These are phyloP conservation scores for Pezicula rhizophila DNA, from an alignment of 2,329 filamentous ascomycete species.

Conservation along the genomic window DNA sequence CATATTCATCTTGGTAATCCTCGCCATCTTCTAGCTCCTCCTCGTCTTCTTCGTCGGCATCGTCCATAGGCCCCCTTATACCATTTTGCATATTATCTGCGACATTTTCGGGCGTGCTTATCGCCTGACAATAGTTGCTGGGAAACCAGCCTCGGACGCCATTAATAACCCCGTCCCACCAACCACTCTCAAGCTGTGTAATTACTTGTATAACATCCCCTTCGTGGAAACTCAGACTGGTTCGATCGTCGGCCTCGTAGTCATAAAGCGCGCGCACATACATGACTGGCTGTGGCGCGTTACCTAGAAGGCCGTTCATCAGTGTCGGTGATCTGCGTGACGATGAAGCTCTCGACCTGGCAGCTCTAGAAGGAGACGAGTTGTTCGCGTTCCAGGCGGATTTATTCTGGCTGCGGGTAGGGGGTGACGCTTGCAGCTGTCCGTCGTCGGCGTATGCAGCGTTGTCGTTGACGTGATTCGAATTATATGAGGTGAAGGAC, in stretches of 20 bases:
- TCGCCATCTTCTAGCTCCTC: conserved; percentile 63
- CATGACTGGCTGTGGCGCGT: conserved; percentile 61
- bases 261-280: conserved; percentile 96
- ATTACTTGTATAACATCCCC: conserved; percentile 98
- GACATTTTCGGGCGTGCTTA: conserved; percentile 69
- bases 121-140: conserved; percentile 94
- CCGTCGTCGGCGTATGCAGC: background rate
- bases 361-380: conserved; percentile 9
- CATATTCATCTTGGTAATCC: conserved; percentile 52
- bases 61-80: conserved; percentile 44
- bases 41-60: conserved; percentile 59
- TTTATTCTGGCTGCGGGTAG: conserved; percentile 1
- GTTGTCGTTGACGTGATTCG: background rate
- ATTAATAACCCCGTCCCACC: conserved; percentile 99
- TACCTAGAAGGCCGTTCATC: conserved; percentile 58
- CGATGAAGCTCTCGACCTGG: conserved; percentile 12
- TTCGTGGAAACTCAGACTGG: conserved; percentile 92
- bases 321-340: conserved; percentile 23
- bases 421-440: background rate
- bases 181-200: conserved; percentile 94
- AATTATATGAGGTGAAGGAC: conserved; percentile 30
- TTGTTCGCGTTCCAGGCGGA: conserved; percentile 3
- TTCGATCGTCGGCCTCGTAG: conserved; percentile 95
- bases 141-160: conserved; percentile 97
- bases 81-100: conserved; percentile 53